Evolutionary conservation across 371 early-diverging fungal genomes (phyloP), one percentile per base, ranked within the genome.

Genomic region (Mortierella sp.): DNA sequence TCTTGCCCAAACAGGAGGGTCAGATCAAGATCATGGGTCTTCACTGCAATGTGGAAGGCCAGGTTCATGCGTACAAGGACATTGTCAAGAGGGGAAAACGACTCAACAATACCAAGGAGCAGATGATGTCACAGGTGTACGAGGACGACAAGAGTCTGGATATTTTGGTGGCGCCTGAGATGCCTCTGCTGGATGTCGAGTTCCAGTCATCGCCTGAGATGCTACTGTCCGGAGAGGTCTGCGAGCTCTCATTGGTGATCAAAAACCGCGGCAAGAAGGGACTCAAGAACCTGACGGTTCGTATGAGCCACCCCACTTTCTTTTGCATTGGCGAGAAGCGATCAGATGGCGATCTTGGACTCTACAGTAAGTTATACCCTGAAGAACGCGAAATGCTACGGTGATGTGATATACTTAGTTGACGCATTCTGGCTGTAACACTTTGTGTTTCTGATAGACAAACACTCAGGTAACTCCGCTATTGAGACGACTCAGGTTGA

Each of bases 291-390:
- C 79, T 98, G 74, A 87, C 91, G 3, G 88, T 98, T 24, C 94
- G 95, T 82, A 88, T 95, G 65, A 97, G 96, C 70, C 98, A 98
- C 80, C 96, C 97, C 0, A 93, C 93, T 4, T 98, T 98, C 81
- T 94, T 98, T 73, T 93, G 93, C 71, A 89, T 98, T 41, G 96
- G 94, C 48, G 82, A 79, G 58, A 79, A 82, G 73, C 79, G 51
- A n/a, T 80, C 75, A 41, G 71, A 70, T 3, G 82, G 82, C 8
- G 80, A 82, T 27, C 78, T 86, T 72, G 84, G 79, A 11, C 58
- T 88, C 24, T 89, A 88, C 72, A 79, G 89, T 89, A 83, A 79
- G 78, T 68, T 6, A 27, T 41, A 2, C 32, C 16, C 4, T 10
- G 2, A 8, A 18, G 16, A 2, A 38, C 2, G 38, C 65, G 8